These are phyloP conservation scores for Erysimum cheiranthoides DNA, from an alignment of 345 rosid genomes.

Conservation along the genomic window DNA sequence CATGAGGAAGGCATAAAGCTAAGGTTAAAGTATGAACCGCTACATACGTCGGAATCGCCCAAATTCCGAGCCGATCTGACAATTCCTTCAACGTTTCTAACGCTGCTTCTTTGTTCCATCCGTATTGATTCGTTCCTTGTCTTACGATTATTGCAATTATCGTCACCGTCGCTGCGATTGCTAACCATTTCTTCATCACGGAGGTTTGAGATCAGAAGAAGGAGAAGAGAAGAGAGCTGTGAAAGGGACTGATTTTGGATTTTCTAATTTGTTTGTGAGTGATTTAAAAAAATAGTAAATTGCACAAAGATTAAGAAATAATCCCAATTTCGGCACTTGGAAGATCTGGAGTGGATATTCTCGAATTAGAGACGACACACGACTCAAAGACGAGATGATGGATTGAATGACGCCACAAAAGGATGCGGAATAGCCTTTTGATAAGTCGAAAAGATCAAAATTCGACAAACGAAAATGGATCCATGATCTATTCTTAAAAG, in stretches of 20 bases:
- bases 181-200: conserved; percentile 63
- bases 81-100: conserved; percentile 52
- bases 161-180: conserved; percentile 49
- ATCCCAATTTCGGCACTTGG: no score
- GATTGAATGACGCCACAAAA: no score
- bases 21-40: conserved; percentile 76
- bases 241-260: not conserved
- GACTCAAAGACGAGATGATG: no score
- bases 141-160: conserved; percentile 45
- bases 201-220: conserved; percentile 8
- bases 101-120: conserved; percentile 66
- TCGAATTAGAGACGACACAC: no score
- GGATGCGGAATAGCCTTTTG: no score
- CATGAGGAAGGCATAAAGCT: conserved; percentile 83
- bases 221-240: not conserved
- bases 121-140: conserved; percentile 45
- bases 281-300: not conserved
- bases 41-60: conserved; percentile 93
- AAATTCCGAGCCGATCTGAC: conserved; percentile 74
- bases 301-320: no score
- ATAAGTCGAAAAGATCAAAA: no score
- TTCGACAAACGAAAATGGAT: no score
- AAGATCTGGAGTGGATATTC: no score
- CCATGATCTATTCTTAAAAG: no score
- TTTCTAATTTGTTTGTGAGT: not conserved